Base-by-base conservation (phyloP, 805 yeast genomes). In the Yamadazyma kitorensis region DNA sequence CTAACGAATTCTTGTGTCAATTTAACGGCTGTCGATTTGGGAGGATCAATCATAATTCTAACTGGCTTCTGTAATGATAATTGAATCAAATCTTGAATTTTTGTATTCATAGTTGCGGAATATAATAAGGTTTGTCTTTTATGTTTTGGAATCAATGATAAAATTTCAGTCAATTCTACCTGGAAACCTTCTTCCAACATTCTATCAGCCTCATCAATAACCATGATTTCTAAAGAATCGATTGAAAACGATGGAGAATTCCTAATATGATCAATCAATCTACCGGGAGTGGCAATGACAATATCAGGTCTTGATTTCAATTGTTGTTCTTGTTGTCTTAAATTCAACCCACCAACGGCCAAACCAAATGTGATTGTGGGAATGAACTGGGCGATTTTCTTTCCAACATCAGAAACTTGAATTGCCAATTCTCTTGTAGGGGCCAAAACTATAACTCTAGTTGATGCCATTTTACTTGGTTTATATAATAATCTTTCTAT, bases 151-250 rank as follows among this genome's bases (percentile, higher is more conserved):
- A 94, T 70, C 35, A 91, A 69, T 10, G 84, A 74, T 61, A 93
- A 74, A 40, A 93, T 91, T 58, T 93, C 98, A 13, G 87, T 82
- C 47, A 93, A 70, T 62, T 93, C 98, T 34, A 80, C 86, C 61
- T 89, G 96, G 77, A 93, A 93, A 54, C 99, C 99, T 64, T 93
- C 99, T 58, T 93, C 99, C 49, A 93, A 74, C 98, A 93, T 93
- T 68, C 98, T 80, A 72, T 93, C 98, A 40, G 98, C 98, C 69
- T 93, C 98, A 68, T 93, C 98, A 48, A 93, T 74, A 19, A 93
- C 94, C 50, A 93, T 69, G 34, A 93, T 85, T 65, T 93, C 98
- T 31, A 93, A 93, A 21, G 80, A 72, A 47, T 93, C 98, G 30
- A 88, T 94, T 31, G 80, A 78, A 58, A 93, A 93, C 33, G 93